Conservation (phyloP, 2,329 filamentous ascomycete species). For the Sphaerulina vaccinii region DNA sequence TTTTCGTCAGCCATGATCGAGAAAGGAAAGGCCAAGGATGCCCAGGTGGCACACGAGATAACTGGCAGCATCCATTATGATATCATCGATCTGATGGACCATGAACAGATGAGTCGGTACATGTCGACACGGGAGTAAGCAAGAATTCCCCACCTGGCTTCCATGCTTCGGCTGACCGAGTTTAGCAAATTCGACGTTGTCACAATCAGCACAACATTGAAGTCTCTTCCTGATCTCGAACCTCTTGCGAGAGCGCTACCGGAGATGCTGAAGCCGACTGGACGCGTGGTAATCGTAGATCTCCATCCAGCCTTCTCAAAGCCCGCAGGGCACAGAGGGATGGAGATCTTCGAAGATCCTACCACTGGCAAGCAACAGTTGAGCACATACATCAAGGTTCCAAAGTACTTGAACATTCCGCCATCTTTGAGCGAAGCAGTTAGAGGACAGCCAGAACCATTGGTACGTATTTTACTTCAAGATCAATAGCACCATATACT, state of each 20-base stretch:
- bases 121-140: slow-evolving; percentile 21
- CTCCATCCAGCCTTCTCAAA: slow-evolving; percentile 54
- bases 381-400: slow-evolving; percentile 41
- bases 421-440: slow-evolving; percentile 43
- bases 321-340: slow-evolving; percentile 41
- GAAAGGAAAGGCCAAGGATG: too few species aligned
- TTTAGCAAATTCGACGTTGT: slow-evolving; percentile 46
- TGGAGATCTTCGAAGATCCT: slow-evolving; percentile 42
- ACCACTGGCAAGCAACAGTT: slow-evolving; percentile 40
- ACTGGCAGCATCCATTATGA: slow-evolving; percentile 33
- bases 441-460: slow-evolving; percentile 27
- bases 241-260: slow-evolving; percentile 46
- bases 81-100: slow-evolving; percentile 43
- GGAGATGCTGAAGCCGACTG: slow-evolving; percentile 43
- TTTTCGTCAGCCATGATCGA: slow-evolving; percentile 45
- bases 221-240: slow-evolving; percentile 48
- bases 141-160: too few species aligned
- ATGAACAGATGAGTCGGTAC: slow-evolving; percentile 35
- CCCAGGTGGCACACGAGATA: slow-evolving; percentile 24
- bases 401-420: slow-evolving; percentile 45
- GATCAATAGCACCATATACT: slow-evolving; percentile 26
- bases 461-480: slow-evolving; percentile 31
- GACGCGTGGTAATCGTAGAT: slow-evolving; percentile 41
- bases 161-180: too few species aligned
- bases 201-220: slow-evolving; percentile 49